Evolutionary conservation across 352 stramenopile genomes (phyloP), one percentile per base, ranked within the genome.

Genomic region (Halophytophthora batemanensis): DNA sequence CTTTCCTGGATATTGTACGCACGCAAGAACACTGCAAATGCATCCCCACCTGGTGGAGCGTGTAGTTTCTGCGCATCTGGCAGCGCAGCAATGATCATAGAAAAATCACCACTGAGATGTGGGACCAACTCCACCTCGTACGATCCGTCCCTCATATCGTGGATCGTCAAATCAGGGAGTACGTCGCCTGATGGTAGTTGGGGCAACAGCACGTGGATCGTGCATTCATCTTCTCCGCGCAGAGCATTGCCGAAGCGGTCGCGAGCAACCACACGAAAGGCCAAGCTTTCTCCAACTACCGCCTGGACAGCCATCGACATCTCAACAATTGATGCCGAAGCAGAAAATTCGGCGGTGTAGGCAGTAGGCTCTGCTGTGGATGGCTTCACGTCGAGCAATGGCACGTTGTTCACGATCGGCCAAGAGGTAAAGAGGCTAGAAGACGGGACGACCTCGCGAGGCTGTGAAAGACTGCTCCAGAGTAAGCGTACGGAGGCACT

Each of bases 401-500:
- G 77, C 0, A 86, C 59, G 40, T 87, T 82, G 38, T 85, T 84
- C 7, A 70, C 54, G 12, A 90, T 76, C 15, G 41, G 46, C 71
- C 78, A 87, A 0, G 55, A 69, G 15, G 78, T 84, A 44, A 77
- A 86, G 3, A 86, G 51, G 4, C 56, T 56, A 31, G 43, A 66
- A 1, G 71, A 44, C 11, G 74, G 61, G 28, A 92, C 59, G 15
- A 80, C 41, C 51, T 83, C 56, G 12, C 48, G 54, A 0, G 47
- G 29, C 38, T 85, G 72, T 8, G 73, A 88, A 0, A 75, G 22
- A 62, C 81, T 90, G 40, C 60, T 54, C 81, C 81, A 92, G 31
- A 57, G 57, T 17, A 92, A 21, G 6, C 59, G 54, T 1, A 86
- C 52, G 3, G 53, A 58, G 3, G 59, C 76, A 33, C 57, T 81